phyloP scores from a whole-genome alignment of 169 alveolate species.

The Eimeria necatrix region DNA sequence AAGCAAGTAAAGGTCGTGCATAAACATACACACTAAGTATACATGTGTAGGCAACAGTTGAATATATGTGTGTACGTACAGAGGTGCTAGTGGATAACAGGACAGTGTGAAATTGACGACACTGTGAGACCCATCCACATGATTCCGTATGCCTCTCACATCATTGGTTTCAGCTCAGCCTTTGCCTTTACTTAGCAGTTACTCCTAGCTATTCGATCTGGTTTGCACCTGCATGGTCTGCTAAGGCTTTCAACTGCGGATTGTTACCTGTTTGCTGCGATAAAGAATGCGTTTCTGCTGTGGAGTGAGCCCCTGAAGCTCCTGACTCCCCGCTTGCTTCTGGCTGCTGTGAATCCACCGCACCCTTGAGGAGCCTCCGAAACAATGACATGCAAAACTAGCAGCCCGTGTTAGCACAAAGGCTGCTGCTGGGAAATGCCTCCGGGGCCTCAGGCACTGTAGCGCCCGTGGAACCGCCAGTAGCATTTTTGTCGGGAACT shows the following conservation, averaged over 20 bases:
- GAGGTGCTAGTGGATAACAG: too few relatives aligned
- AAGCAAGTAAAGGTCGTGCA: background rate
- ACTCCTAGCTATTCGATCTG: background rate
- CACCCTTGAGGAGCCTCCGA: background rate
- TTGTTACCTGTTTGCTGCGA: constrained; percentile 13
- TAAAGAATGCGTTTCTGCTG: constrained; percentile 33
- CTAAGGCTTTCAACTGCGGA: background rate
- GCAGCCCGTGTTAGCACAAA: too few relatives aligned
- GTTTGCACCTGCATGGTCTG: background rate
- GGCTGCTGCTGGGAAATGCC: too few relatives aligned
- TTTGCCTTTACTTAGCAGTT: background rate
- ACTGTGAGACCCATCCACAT: too few relatives aligned
- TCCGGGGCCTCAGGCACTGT: too few relatives aligned
- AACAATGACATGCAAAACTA: too few relatives aligned
- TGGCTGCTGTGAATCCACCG: constrained; percentile 8
- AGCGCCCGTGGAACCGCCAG: too few relatives aligned
- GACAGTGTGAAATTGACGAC: too few relatives aligned
- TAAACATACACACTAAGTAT: background rate
- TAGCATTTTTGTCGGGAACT: too few relatives aligned
- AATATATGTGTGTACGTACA: too few relatives aligned
- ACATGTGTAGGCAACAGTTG: too few relatives aligned
- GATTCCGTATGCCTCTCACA: background rate
- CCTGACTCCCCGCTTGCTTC: background rate
- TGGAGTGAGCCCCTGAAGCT: background rate
- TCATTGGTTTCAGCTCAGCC: background rate